phyloP scores from a whole-genome alignment of 805 yeast genomes.

The Myxozyma neotropica region DNA sequence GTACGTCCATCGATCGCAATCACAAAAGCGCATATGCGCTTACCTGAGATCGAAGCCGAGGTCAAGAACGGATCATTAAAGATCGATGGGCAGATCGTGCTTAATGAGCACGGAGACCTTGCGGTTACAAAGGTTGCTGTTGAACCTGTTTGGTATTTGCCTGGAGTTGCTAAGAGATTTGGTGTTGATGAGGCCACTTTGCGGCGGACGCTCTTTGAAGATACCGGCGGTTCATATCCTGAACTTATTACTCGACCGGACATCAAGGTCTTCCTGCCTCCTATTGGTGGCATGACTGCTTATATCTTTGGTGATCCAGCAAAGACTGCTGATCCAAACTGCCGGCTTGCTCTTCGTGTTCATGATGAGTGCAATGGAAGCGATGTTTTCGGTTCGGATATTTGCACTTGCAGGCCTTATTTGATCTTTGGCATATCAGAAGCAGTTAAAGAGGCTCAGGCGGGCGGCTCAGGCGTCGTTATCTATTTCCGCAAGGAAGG shows the following conservation, averaged over 20 bases:
- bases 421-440: conserved; percentile 66
- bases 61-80: conserved; percentile 55
- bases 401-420: conserved; percentile 71
- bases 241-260: conserved; percentile 70
- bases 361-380: conserved; percentile 75
- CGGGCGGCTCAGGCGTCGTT: conserved; percentile 66
- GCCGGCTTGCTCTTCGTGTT: conserved; percentile 58
- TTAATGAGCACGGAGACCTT: conserved; percentile 62
- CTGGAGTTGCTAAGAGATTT: conserved; percentile 67
- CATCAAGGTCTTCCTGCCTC: conserved; percentile 65
- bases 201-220: conserved; percentile 64
- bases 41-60: conserved; percentile 60
- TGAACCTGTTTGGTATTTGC: conserved; percentile 72
- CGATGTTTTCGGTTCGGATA: conserved; percentile 68
- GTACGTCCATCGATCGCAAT: conserved; percentile 67
- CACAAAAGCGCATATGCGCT: conserved; percentile 65
- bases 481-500: conserved; percentile 72
- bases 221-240: conserved; percentile 72
- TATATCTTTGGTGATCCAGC: conserved; percentile 67
- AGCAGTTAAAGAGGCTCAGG: conserved; percentile 69
- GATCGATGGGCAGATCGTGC: conserved; percentile 64
- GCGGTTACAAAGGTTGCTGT: conserved; percentile 66
- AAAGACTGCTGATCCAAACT: conserved; percentile 54
- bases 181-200: conserved; percentile 58
- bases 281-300: conserved; percentile 69